phyloP scores from a whole-genome alignment of 2,329 filamentous ascomycete genomes.

The Rutstroemia sydowiana region DNA sequence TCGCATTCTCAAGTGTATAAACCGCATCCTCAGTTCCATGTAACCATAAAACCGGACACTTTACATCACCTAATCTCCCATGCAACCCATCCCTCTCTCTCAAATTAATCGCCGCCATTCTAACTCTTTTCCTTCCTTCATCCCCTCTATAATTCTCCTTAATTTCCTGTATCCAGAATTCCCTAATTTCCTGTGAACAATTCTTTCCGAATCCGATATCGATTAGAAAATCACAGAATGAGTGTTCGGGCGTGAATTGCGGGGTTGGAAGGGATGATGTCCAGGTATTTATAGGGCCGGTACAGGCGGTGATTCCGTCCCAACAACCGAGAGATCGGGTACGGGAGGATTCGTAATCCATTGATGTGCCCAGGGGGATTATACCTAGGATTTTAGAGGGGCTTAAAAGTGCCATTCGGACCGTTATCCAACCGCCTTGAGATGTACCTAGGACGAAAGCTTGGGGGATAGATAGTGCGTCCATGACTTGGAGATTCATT shows the following conservation, averaged over 20 bases:
- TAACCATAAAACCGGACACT: conserved; percentile 44
- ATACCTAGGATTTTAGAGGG: conserved; percentile 42
- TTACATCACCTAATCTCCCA: conserved; percentile 39
- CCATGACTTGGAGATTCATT: conserved; percentile 49
- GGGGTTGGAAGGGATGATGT: conserved; percentile 27
- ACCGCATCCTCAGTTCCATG: conserved; percentile 38
- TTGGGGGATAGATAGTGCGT: conserved; percentile 40
- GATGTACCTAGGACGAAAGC: conserved; percentile 45
- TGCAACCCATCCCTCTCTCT: conserved; percentile 42
- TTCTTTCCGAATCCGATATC: conserved; percentile 37
- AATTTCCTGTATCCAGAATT: conserved; percentile 41
- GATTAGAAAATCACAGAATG: conserved; percentile 39
- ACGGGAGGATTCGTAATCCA: conserved; percentile 44
- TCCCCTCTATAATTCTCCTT: conserved; percentile 42
- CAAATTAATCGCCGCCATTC: conserved; percentile 39
- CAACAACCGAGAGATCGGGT: conserved; percentile 42
- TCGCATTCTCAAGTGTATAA: conserved; percentile 34
- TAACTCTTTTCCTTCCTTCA: conserved; percentile 41
- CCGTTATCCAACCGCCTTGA: conserved; percentile 45
- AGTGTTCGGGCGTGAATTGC: conserved; percentile 41
- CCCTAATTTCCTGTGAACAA: conserved; percentile 31
- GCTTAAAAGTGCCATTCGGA: conserved; percentile 44
- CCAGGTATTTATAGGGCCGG: conserved; percentile 34
- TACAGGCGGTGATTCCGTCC: conserved; percentile 38
- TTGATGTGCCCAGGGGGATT: conserved; percentile 42